Base-by-base conservation (phyloP, 257 asterid genomes). In the Oldenlandia corymbosa region DNA sequence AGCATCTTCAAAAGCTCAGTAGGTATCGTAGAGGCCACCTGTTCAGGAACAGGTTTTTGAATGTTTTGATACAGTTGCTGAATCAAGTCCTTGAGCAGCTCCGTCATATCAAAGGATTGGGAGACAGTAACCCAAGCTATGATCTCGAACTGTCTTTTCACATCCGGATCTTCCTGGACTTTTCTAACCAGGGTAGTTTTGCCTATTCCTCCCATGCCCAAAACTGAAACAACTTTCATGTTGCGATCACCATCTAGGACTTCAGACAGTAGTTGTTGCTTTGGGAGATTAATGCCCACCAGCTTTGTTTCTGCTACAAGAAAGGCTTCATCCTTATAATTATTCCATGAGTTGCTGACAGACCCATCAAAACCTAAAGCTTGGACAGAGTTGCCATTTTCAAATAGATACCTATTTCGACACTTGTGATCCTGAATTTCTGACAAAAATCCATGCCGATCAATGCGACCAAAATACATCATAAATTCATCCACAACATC, bases 81-180 rank as follows among this genome's bases (percentile, higher is more conserved):
- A 34, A 57, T 57, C 30, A 57, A 17, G 46, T 36, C 46, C 5
- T 32, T 32, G 30, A 57, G 62, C 9, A 57, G 26, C 46, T 57
- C 62, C 46, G 18, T 34, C 46, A 57, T 32, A 9, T 57, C 27
- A 57, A 3, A 57, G 47, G 46, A 26, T 57, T 57, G 62, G 5
- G 62, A 57, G 27, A 57, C 46, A 17, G 62, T 57, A 5, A 18
- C 62, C 62, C 62, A 57, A 7, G 46, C 62, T 9, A 36, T 23
- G 47, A 57, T 32, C 2, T 20, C 16, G 28, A 57, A 57, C 1
- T 34, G 62, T n/a, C 30, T 20, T 57, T 32, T 57, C 1, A 57
- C 62, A 18, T 57, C 12, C 18, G 46, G 17, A 57, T 57, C 62
- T 57, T 57, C 17, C 10, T 57, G 62, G 17, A 57, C 26, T 8